These are phyloP conservation scores for Pulicaria dysenterica DNA, from an alignment of 129 eudicot species.

Conservation along the genomic window DNA sequence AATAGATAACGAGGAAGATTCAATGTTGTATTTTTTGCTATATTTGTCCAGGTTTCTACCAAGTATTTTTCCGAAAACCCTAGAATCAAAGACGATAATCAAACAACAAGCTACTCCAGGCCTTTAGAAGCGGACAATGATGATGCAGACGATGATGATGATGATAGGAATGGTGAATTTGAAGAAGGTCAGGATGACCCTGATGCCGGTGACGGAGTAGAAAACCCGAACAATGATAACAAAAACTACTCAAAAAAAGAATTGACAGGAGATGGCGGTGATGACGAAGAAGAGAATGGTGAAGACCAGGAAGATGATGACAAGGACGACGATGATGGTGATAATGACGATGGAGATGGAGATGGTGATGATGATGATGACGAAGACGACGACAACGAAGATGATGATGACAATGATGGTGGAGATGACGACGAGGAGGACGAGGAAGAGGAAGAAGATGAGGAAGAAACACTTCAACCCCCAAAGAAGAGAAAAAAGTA, in stretches of 20 bases:
- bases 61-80: neutral
- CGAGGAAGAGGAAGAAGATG: constrained; percentile 48
- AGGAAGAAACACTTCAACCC: constrained; percentile 58
- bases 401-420: constrained; percentile 19
- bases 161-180: constrained; percentile 26
- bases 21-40: too few species aligned
- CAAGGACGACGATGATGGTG: neutral
- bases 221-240: constrained; percentile 22
- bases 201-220: constrained; percentile 34
- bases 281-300: constrained; percentile 32
- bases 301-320: too few species aligned
- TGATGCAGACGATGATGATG: constrained; percentile 23
- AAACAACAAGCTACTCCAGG: constrained; percentile 13
- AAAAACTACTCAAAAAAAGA: constrained; percentile 33
- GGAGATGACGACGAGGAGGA: constrained; percentile 30
- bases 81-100: constrained; percentile 27
- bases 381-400: constrained; percentile 32
- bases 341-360: constrained; percentile 5
- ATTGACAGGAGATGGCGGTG: constrained; percentile 24
- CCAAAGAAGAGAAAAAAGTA: constrained; percentile 66
- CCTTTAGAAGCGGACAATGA: constrained; percentile 37
- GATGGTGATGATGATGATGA: constrained; percentile 29
- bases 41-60: constrained; percentile 20
- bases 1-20: too few species aligned
- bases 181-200: constrained; percentile 42